phyloP scores from a whole-genome alignment of 1,284 basidiomycete species.

The Naganishia sp. region DNA sequence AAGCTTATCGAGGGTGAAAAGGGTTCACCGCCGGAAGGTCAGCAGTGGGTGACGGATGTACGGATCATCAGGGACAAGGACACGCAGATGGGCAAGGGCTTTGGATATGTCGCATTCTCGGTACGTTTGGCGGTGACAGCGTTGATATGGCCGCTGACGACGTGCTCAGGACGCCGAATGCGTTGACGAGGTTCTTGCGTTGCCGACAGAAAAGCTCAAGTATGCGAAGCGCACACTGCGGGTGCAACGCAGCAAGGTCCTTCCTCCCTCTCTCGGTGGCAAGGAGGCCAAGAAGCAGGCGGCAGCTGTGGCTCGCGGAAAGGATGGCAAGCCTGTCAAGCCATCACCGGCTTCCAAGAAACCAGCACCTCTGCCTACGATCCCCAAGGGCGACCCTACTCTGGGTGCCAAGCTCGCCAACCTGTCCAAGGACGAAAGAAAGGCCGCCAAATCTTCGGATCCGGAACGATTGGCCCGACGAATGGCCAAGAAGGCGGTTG shows the following conservation, averaged over 20 bases:
- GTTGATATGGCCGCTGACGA: not conserved
- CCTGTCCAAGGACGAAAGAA: slow-evolving; percentile 81
- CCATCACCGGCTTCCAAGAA: slow-evolving; percentile 35
- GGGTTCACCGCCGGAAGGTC: slow-evolving; percentile 55
- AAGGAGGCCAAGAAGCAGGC: slow-evolving; percentile 29
- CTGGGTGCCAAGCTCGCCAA: slow-evolving; percentile 74
- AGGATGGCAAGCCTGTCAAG: slow-evolving; percentile 27
- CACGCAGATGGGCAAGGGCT: slow-evolving; percentile 95
- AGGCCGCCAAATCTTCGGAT: slow-evolving; percentile 73
- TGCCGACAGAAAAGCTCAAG: slow-evolving; percentile 72
- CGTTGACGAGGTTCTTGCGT: slow-evolving; percentile 81
- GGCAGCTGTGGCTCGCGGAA: slow-evolving; percentile 33
- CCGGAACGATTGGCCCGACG: slow-evolving; percentile 75
- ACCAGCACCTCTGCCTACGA: slow-evolving; percentile 44
- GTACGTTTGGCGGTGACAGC: slow-evolving; percentile 58
- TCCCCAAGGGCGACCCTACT: slow-evolving; percentile 73
- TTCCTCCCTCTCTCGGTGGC: slow-evolving; percentile 42
- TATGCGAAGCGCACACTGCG: slow-evolving; percentile 86
- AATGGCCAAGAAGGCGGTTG: slow-evolving; percentile 80
- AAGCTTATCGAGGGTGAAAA: slow-evolving; percentile 71
- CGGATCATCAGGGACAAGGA: slow-evolving; percentile 87
- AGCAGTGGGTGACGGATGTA: slow-evolving; percentile 76
- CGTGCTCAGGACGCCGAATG: slow-evolving; percentile 74
- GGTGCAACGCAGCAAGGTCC: slow-evolving; percentile 76
- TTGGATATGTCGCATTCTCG: slow-evolving; percentile 87